Evolutionary conservation across 495 filamentous ascomycete genomes (phyloP), one percentile per base, ranked within the genome.

Genomic region (Filosporella fistucella): DNA sequence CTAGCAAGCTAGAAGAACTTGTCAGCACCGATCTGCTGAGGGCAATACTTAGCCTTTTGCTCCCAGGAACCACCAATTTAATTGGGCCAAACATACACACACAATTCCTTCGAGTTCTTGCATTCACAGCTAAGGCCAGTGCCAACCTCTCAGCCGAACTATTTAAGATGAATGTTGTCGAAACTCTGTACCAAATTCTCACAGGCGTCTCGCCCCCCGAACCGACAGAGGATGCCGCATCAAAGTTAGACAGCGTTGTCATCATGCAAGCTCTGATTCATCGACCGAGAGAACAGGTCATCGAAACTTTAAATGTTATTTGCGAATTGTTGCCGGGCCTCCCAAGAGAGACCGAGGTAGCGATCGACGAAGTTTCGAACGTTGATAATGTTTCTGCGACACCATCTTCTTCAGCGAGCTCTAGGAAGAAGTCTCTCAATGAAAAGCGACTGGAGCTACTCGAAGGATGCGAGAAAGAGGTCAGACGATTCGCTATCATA

Each of bases 221-320:
- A 54, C 86, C 86, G 33, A 76, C 75, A 4, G 88, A 94, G 14
- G 85, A 91, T 61, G 75, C 88, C 24, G 85, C 87, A n/a, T 78
- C 76, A 20, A 95, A 93, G 66, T 89, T 96, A 60, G 91, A 97
- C 67, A 95, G 88, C 60, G 91, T 97, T 22, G 81, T 99, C 39
- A 91, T 97, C 64, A 97, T 99, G 94, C 93, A 99, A 62, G 91
- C 93, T 24, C 68, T 99, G 56, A 96, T 99, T 44, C 94, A 97
- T 60, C 80, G 91, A 26, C 93, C 93, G n/a, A 81, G 89, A 35
- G 93, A 99, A 58, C 94, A 97, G 63, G 85, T 99, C 21, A 90
- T 88, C 57, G 94, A 99, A 70, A 96, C 94, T 4, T 78, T 99
- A 46, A 96, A 96, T 63, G 91, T 99, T 47, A 90, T 97, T 52